phyloP scores from a whole-genome alignment of 768 basidiomycete genomes.

The Sutorius australiensis region DNA sequence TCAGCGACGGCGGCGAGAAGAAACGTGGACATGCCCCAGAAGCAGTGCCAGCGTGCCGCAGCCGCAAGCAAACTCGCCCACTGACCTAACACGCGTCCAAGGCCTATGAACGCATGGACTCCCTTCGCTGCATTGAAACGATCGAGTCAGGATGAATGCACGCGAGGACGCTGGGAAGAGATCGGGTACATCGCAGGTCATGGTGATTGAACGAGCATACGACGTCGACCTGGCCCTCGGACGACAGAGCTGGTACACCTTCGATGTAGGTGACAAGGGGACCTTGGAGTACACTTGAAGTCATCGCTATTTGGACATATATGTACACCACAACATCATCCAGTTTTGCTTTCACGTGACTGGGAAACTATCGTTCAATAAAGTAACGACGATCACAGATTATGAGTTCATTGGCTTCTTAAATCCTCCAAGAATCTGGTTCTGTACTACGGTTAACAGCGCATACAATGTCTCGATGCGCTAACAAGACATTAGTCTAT shows the following conservation, averaged over 20 bases:
- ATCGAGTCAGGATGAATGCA: background rate
- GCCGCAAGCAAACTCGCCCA: no score
- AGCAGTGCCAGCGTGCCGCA: no score
- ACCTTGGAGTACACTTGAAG: background rate
- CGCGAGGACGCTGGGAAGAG: background rate
- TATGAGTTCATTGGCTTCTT: conserved; percentile 4
- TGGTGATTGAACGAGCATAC: background rate
- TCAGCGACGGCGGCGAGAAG: background rate
- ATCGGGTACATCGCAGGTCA: background rate
- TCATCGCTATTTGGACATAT: background rate
- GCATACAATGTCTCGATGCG: conserved; percentile 62
- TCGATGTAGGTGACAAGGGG: background rate
- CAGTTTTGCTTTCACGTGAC: no score
- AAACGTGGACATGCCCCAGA: background rate
- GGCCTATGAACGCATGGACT: background rate
- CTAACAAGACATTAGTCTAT: conserved; percentile 27
- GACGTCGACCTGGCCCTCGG: background rate
- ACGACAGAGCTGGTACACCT: background rate
- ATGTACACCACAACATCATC: no score
- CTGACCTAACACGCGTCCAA: background rate
- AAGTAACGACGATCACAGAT: background rate
- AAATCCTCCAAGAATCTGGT: conserved; percentile 47
- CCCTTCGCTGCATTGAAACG: background rate
- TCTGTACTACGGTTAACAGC: conserved; percentile 56
- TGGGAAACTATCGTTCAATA: background rate